Percentiles rank a stretch among this genome's conserved stretches.
Evolutionary conservation across 495 filamentous ascomycete genomes (phyloP).

Genomic region (Xylaria flabelliformis): DNA sequence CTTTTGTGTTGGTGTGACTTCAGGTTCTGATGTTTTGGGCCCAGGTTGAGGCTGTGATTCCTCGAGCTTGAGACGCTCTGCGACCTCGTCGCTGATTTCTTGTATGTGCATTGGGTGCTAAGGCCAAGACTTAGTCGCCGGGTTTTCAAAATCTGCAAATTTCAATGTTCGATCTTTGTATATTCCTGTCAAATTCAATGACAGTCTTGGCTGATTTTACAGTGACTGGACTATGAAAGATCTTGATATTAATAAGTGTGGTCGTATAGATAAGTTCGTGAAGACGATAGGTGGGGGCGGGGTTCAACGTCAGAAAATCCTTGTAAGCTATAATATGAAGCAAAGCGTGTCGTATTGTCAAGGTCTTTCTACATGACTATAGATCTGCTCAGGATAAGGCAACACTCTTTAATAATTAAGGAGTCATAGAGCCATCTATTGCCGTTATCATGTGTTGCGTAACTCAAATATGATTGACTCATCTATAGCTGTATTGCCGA

Average conservation of each 20-base stretch:
- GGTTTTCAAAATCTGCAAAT: not conserved
- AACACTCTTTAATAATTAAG: not conserved
- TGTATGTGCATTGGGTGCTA: conserved; percentile 34
- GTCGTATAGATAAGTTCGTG: conserved; percentile 13
- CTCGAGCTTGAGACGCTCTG: conserved; percentile 42
- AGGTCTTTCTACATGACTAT: not conserved
- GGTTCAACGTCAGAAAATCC: conserved; percentile 17
- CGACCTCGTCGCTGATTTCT: conserved; percentile 44
- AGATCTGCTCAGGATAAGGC: not conserved
- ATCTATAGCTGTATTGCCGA: not conserved
- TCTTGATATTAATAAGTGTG: not conserved
- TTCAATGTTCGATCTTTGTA: no score
- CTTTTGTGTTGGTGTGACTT: conserved; percentile 23
- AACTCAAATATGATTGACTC: not conserved
- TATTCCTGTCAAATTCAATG: conserved; percentile 10
- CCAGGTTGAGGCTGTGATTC: conserved; percentile 24
- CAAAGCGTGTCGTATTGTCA: not conserved
- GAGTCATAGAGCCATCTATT: not conserved
- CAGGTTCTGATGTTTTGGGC: conserved; percentile 43
- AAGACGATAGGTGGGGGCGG: conserved; percentile 17
- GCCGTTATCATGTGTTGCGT: not conserved
- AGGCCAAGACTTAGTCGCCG: not conserved
- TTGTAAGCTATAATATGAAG: conserved; percentile 16
- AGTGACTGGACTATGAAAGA: not conserved
- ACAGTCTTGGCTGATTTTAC: not conserved